phyloP scores from a whole-genome alignment of 2,329 filamentous ascomycete genomes.

The Pseudogymnoascus sp. region DNA sequence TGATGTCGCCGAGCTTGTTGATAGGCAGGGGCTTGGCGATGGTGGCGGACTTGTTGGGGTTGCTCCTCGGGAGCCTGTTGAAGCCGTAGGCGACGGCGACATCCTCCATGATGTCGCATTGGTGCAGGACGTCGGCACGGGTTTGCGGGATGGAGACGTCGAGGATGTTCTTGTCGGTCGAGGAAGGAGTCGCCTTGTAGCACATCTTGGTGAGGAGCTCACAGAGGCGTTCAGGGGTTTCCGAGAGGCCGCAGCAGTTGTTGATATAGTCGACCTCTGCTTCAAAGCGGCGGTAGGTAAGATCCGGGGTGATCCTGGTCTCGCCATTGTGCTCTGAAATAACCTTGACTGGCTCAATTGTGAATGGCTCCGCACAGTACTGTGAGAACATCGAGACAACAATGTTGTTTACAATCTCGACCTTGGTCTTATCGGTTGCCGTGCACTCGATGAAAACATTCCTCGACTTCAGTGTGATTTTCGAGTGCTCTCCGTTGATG shows the following conservation, averaged over 20 bases:
- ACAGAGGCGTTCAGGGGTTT: constrained; percentile 68
- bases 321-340: constrained; percentile 84
- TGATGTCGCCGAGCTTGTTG: constrained; percentile 91
- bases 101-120: constrained; percentile 98
- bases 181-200: constrained; percentile 68
- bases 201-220: constrained; percentile 83
- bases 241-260: constrained; percentile 73
- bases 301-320: constrained; percentile 70
- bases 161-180: constrained; percentile 59
- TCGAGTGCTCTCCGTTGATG: constrained; percentile 95
- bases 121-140: constrained; percentile 87
- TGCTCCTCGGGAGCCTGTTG: constrained; percentile 84
- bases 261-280: constrained; percentile 93
- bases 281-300: constrained; percentile 66
- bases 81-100: constrained; percentile 95
- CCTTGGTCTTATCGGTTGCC: constrained; percentile 89
- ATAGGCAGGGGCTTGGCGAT: constrained; percentile 80
- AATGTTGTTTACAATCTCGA: constrained; percentile 92
- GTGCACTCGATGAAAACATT: constrained; percentile 98
- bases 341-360: constrained; percentile 87
- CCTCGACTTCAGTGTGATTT: constrained; percentile 83
- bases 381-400: constrained; percentile 95
- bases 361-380: constrained; percentile 82
- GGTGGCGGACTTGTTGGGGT: constrained; percentile 77
- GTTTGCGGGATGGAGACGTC: constrained; percentile 82